phyloP scores from a whole-genome alignment of 2,329 filamentous ascomycete species.

The Fonsecaea multimorphosa region DNA sequence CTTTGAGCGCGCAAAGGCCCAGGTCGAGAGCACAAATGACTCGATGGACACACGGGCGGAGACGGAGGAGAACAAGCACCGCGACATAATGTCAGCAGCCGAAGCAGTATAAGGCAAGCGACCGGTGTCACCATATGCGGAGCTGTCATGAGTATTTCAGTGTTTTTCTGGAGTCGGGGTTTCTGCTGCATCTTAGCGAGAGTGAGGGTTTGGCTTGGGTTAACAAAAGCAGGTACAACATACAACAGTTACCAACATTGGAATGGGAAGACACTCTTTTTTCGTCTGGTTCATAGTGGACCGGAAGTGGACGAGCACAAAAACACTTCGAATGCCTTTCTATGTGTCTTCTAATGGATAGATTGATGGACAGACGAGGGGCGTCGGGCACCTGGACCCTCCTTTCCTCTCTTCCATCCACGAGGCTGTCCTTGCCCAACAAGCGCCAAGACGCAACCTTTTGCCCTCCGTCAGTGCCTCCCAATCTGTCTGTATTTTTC shows the following conservation, averaged over 20 bases:
- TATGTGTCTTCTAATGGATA: neutral
- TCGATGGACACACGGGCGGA: slow-evolving; percentile 46
- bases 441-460: neutral
- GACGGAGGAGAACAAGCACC: slow-evolving; percentile 38
- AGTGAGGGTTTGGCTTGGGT: slow-evolving; percentile 11
- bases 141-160: neutral
- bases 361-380: neutral
- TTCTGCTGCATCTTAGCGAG: slow-evolving; percentile 28
- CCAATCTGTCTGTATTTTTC: no score
- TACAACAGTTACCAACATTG: neutral
- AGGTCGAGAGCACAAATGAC: slow-evolving; percentile 26
- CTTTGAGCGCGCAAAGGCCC: slow-evolving; percentile 29
- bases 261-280: no score
- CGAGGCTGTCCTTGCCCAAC: no score
- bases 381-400: no score
- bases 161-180: neutral
- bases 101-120: slow-evolving; percentile 10
- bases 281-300: neutral
- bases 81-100: slow-evolving; percentile 9
- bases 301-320: neutral
- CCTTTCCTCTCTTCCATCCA: no score
- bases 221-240: slow-evolving; percentile 1
- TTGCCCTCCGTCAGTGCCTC: no score
- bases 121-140: no score
- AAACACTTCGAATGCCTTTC: neutral